phyloP scores from a whole-genome alignment of 495 filamentous ascomycete species.

The Corynascus novoguineensis region DNA sequence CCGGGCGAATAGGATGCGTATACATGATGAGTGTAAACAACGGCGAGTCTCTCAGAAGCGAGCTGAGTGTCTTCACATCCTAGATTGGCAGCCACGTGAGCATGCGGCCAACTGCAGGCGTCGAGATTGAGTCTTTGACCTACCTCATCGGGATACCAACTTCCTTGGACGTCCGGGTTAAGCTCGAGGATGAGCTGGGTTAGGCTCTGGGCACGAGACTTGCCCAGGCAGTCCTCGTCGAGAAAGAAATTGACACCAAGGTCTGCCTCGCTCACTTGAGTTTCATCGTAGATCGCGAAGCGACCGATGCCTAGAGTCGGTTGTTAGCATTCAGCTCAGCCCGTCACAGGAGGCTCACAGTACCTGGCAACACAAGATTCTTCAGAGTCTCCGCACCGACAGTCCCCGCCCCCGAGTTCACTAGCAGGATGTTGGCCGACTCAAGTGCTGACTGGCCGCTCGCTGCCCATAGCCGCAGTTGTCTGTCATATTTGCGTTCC shows the following conservation, averaged over 20 bases:
- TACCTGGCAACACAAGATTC: slow-evolving; percentile 86
- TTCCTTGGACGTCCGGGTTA: slow-evolving; percentile 89
- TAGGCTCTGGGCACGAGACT: slow-evolving; percentile 71
- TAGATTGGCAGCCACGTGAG: slow-evolving; percentile 20
- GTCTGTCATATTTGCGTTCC: slow-evolving; percentile 92
- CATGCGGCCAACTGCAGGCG: neutral
- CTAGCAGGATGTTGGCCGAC: slow-evolving; percentile 76
- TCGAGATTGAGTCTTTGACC: neutral
- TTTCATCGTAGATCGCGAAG: slow-evolving; percentile 88
- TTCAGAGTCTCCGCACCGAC: slow-evolving; percentile 91
- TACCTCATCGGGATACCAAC: slow-evolving; percentile 48
- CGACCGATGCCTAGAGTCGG: slow-evolving; percentile 64
- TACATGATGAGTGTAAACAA: slow-evolving; percentile 70
- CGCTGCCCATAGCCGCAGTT: slow-evolving; percentile 92
- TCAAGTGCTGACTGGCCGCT: slow-evolving; percentile 88
- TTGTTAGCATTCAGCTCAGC: neutral
- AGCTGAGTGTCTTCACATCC: slow-evolving; percentile 26
- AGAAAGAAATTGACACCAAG: slow-evolving; percentile 96
- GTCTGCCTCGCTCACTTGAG: slow-evolving; percentile 70
- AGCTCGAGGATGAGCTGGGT: slow-evolving; percentile 75
- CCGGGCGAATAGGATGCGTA: slow-evolving; percentile 58
- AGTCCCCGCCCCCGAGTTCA: slow-evolving; percentile 77
- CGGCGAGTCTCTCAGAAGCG: slow-evolving; percentile 43
- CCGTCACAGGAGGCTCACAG: neutral
- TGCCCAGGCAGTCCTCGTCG: slow-evolving; percentile 69